phyloP scores from a whole-genome alignment of 2,329 filamentous ascomycete genomes.

The Fusarium incarnatum region DNA sequence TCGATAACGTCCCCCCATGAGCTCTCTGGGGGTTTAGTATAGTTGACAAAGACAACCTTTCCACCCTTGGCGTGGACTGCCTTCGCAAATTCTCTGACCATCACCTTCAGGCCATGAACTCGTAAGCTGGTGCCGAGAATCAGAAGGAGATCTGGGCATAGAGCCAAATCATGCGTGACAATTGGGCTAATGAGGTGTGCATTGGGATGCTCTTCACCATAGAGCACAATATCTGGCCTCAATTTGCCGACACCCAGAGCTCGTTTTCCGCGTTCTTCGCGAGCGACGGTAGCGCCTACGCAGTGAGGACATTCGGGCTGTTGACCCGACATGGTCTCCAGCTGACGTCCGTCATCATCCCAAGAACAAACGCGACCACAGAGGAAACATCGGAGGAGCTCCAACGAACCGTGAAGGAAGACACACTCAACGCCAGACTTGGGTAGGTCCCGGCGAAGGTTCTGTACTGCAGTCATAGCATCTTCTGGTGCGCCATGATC shows the following conservation, averaged over 20 bases:
- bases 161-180: constrained; percentile 73
- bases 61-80: constrained; percentile 75
- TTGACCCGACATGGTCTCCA: constrained; percentile 69
- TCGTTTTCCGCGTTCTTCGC: constrained; percentile 74
- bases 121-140: constrained; percentile 78
- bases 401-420: constrained; percentile 77
- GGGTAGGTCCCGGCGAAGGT: constrained; percentile 45
- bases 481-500: constrained; percentile 38
- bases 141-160: constrained; percentile 74
- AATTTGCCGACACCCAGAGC: constrained; percentile 75
- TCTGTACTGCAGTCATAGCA: constrained; percentile 36
- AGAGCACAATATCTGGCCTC: constrained; percentile 78
- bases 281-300: constrained; percentile 69
- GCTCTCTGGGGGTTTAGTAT: constrained; percentile 77
- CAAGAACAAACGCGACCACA: constrained; percentile 69
- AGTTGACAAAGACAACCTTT: constrained; percentile 78
- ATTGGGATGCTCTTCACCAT: constrained; percentile 78
- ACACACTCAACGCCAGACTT: constrained; percentile 70
- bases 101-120: constrained; percentile 77
- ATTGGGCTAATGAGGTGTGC: constrained; percentile 76
- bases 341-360: constrained; percentile 67
- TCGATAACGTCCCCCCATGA: constrained; percentile 79
- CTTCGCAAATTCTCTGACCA: constrained; percentile 78
- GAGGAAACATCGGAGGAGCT: constrained; percentile 71
- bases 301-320: constrained; percentile 77